Conservation (phyloP, 805 yeast species). For the Teunomyces aglyptinius region DNA sequence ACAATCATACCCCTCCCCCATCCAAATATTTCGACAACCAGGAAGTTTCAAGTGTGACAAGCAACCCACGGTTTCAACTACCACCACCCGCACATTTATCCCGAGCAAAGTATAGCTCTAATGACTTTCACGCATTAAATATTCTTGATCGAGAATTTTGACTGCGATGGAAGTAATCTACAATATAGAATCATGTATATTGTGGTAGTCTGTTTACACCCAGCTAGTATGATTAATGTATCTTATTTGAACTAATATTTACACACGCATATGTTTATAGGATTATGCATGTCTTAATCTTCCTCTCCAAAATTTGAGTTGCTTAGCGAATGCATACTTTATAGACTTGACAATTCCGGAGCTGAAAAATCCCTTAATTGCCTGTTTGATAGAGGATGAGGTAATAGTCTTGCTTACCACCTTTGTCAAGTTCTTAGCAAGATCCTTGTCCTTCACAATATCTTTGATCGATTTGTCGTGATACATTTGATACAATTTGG, state of each 20-base stretch:
- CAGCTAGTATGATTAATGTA: not conserved
- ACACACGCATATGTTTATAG: not conserved
- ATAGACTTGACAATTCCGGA: conserved; percentile 77
- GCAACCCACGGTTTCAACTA: not conserved
- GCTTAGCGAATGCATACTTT: conserved; percentile 75
- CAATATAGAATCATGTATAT: not conserved
- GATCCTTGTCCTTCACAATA: conserved; percentile 43
- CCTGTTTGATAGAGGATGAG: conserved; percentile 69
- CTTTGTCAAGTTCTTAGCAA: conserved; percentile 30
- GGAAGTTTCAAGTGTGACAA: not conserved
- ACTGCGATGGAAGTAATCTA: not conserved
- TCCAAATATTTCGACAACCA: not conserved
- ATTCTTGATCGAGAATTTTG: conserved; percentile 20
- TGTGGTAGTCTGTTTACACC: not conserved
- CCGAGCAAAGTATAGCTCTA: conserved; percentile 8
- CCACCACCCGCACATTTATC: conserved; percentile 6
- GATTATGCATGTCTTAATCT: conserved; percentile 3
- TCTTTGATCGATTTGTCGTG: conserved; percentile 38
- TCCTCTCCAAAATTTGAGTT: conserved; percentile 24
- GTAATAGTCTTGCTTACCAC: conserved; percentile 49
- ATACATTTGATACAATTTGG: conserved; percentile 25
- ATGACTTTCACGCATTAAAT: conserved; percentile 16
- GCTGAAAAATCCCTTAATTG: conserved; percentile 78
- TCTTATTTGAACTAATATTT: not conserved
- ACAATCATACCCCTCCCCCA: not conserved